Evolutionary conservation across 768 basidiomycete species (phyloP).

Genomic region (Leccinum barrowsii): DNA sequence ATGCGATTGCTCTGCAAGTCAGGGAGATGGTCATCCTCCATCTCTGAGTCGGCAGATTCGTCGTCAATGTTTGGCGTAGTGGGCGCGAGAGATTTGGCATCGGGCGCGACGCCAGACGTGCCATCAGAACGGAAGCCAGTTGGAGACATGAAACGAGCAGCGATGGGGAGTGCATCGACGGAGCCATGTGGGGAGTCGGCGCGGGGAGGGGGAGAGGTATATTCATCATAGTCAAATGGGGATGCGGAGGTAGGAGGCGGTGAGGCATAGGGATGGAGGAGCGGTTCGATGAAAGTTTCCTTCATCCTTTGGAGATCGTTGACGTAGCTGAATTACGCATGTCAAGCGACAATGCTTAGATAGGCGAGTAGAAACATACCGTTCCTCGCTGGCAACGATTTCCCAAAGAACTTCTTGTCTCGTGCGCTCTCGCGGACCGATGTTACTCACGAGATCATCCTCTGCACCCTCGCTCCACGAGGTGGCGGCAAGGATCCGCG

Average conservation of each 20-base stretch:
- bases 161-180: constrained; percentile 76
- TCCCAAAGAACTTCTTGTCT: constrained; percentile 96
- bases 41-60: constrained; percentile 72
- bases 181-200: constrained; percentile 69
- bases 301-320: constrained; percentile 87
- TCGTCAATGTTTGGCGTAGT: constrained; percentile 63
- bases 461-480: constrained; percentile 96
- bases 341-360: constrained; percentile 14
- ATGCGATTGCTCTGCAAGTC: constrained; percentile 19
- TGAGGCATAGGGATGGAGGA: constrained; percentile 75
- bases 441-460: constrained; percentile 88
- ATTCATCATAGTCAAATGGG: constrained; percentile 69
- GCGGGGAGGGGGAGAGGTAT: constrained; percentile 40
- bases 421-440: constrained; percentile 91
- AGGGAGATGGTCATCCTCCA: constrained; percentile 52
- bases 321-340: constrained; percentile 68
- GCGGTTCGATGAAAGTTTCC: constrained; percentile 86
- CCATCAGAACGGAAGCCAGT: constrained; percentile 45
- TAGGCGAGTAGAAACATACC: constrained; percentile 44
- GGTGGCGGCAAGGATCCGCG: constrained; percentile 69
- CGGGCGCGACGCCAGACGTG: constrained; percentile 36
- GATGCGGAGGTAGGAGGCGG: constrained; percentile 41
- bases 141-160: constrained; percentile 87
- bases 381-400: constrained; percentile 93
- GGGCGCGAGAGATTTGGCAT: constrained; percentile 46